phyloP scores from a whole-genome alignment of 306 rosid genomes.

The Rosa multiflora region DNA sequence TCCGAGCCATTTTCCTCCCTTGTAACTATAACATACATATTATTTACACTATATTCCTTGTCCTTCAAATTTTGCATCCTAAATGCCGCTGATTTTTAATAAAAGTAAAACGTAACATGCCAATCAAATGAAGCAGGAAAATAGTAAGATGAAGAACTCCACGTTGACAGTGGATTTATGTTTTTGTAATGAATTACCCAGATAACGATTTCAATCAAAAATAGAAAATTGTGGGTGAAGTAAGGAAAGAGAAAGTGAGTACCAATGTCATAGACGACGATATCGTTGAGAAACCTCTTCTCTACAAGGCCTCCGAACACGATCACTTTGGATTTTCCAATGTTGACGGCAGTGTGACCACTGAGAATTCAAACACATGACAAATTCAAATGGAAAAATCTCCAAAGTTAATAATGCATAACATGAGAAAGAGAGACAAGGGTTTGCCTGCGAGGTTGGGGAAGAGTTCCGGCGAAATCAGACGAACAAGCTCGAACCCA shows the following conservation, averaged over 20 bases:
- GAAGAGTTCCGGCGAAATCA: conserved; percentile 80
- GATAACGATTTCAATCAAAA: conserved; percentile 10
- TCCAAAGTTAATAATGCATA: neutral
- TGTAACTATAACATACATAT: neutral
- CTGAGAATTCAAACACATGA: conserved; percentile 42
- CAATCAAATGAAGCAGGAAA: too few species aligned
- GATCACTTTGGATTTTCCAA: conserved; percentile 89
- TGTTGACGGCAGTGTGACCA: conserved; percentile 81
- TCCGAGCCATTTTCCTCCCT: too few species aligned
- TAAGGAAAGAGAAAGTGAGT: neutral
- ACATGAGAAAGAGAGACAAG: neutral
- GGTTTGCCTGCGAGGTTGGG: conserved; percentile 75
- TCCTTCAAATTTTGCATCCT: neutral
- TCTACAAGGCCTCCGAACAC: conserved; percentile 91
- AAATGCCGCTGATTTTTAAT: neutral
- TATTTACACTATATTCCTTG: neutral
- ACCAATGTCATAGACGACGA: conserved; percentile 79
- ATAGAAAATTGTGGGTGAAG: neutral
- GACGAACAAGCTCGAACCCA: conserved; percentile 81
- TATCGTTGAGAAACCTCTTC: conserved; percentile 73
- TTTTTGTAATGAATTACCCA: neutral
- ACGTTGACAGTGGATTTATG: neutral
- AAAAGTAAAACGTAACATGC: neutral
- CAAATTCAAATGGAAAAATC: neutral
- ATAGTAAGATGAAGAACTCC: neutral